Base-by-base conservation (phyloP, 2,329 filamentous ascomycete species). In the Colletotrichum eremochloae region DNA sequence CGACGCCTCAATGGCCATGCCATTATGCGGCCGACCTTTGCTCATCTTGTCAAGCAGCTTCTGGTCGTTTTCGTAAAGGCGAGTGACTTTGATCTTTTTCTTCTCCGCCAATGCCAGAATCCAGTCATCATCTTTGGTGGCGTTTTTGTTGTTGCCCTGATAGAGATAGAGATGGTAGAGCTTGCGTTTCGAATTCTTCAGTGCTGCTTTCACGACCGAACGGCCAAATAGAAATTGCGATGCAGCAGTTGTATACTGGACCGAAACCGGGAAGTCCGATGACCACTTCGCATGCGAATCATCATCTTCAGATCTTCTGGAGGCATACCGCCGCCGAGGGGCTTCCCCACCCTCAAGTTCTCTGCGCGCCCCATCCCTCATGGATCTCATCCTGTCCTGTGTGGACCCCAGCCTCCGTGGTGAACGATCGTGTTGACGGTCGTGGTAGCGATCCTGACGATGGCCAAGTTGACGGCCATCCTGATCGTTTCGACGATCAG, bases 171-270 rank as follows among this genome's bases (percentile, higher is more conserved):
- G 87, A 67, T 91, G 93, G 84, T 98, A 97, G 3, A 97, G 82
- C 77, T 93, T 91, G 69, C 96, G 91, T 44, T 90, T 87, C 14
- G 85, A 85, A 58, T 83, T 80, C 75, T 87, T 90, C 29, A 99
- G 84, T 0, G 95, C 95, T 29, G 95, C 93, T 74, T 93, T 87
- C 31, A 98, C 94, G 1, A 94, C 91, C 2, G 93, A 93, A 56
- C 89, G 89, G 7, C 96, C 96, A 79, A 97, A 98, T 2, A 99
- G 85, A 76, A 98, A 98, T 74, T 97, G 93, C 0, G 95, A 97
- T 6, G 94, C 94, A 0, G 96, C 93, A 0, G 94, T 97, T 0
- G 94, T 94, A 79, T 96, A 90, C 60, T 82, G 82, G 68, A 79
- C 74, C 61, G 77, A 80, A 38, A 56, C 38, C 20, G 67, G 62